A percentile compares a stretch with the other conserved stretches of the same genome.
Conservation (phyloP, 495 filamentous ascomycete species). For the Xylaria nigripes region DNA sequence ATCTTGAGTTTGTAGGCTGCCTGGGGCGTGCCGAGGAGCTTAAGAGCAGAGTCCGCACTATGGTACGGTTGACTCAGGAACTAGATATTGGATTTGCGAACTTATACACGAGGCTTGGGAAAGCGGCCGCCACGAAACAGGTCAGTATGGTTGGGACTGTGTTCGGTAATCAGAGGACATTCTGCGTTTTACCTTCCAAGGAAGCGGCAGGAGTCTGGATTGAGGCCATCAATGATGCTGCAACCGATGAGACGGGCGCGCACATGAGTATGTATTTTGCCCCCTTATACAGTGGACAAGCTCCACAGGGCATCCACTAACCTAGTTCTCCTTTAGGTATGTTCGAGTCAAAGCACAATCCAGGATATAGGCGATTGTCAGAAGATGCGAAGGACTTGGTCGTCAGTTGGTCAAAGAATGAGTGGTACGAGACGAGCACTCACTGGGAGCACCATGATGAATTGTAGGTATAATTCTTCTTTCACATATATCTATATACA, state of each 20-base stretch:
- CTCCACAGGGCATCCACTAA: slow-evolving; percentile 7
- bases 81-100: slow-evolving; percentile 63
- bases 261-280: slow-evolving; percentile 55
- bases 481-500: slow-evolving; percentile 3
- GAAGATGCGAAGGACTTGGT: slow-evolving; percentile 58
- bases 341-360: slow-evolving; percentile 76
- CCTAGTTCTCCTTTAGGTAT: slow-evolving; percentile 42
- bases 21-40: slow-evolving; percentile 72
- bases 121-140: slow-evolving; percentile 40
- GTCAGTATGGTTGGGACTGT: slow-evolving; percentile 43
- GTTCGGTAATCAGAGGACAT: slow-evolving; percentile 59
- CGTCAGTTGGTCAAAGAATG: slow-evolving; percentile 47
- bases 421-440: slow-evolving; percentile 41
- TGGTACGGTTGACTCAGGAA: slow-evolving; percentile 48
- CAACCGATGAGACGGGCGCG: slow-evolving; percentile 67
- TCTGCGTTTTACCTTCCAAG: slow-evolving; percentile 65
- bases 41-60: slow-evolving; percentile 50
- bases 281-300: not conserved
- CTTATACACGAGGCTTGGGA: slow-evolving; percentile 75
- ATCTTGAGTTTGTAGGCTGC: slow-evolving; percentile 93
- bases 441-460: slow-evolving; percentile 14
- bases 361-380: slow-evolving; percentile 62
- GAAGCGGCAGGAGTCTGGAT: slow-evolving; percentile 49
- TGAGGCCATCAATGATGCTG: slow-evolving; percentile 67
- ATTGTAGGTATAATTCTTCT: not conserved